These are phyloP conservation scores for Backusella morwellensis DNA, from an alignment of 192 early-diverging fungal species.

Conservation along the genomic window DNA sequence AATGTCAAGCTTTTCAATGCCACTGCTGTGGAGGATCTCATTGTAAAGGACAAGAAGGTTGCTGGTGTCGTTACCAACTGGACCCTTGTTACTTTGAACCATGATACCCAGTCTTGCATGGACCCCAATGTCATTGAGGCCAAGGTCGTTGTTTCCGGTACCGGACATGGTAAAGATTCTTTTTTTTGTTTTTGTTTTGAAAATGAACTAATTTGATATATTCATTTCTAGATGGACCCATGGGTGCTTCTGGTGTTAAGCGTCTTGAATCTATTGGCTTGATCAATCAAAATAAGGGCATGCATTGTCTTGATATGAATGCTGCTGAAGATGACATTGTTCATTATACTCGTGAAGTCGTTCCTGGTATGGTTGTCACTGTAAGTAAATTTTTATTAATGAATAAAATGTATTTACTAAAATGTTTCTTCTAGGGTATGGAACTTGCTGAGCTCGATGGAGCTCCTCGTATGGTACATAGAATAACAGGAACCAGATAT, in stretches of 20 bases:
- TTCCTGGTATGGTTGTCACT: constrained; percentile 65
- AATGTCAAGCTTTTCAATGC: constrained; percentile 79
- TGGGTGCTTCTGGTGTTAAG: constrained; percentile 68
- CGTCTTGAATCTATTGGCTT: constrained; percentile 58
- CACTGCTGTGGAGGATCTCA: constrained; percentile 69
- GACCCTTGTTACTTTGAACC: constrained; percentile 62
- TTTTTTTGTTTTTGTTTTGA: too few relatives aligned
- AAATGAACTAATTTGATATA: too few relatives aligned
- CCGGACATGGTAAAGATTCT: constrained; percentile 41
- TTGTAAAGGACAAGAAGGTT: constrained; percentile 58
- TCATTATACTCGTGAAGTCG: constrained; percentile 62
- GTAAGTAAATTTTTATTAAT: neutral
- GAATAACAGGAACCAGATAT: neutral
- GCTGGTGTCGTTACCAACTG: constrained; percentile 75
- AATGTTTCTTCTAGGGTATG: constrained; percentile 50
- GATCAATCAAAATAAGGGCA: constrained; percentile 54
- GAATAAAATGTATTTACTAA: constrained; percentile 9
- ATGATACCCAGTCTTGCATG: constrained; percentile 62
- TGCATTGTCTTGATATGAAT: constrained; percentile 70
- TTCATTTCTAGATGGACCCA: constrained; percentile 48
- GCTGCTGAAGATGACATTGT: constrained; percentile 67
- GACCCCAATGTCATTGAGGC: constrained; percentile 69
- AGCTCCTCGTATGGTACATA: constrained; percentile 61
- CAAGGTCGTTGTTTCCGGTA: constrained; percentile 63
- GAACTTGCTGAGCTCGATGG: constrained; percentile 72